Base-by-base conservation (phyloP, 2,329 filamentous ascomycete species). In the Phoma sp. region DNA sequence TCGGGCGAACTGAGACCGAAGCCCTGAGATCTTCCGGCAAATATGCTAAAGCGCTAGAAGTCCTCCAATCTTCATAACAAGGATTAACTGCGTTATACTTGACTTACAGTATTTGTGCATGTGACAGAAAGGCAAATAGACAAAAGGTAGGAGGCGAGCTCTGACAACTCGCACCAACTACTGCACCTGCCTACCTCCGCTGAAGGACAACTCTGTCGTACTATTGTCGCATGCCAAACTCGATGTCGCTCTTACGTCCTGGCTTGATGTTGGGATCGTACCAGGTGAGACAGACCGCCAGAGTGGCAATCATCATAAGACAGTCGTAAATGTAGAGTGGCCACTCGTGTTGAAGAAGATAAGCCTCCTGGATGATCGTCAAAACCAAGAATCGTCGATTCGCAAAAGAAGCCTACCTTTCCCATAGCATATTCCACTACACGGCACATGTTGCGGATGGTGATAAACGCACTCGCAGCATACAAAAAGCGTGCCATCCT, bases 401-500 rank as follows among this genome's bases (percentile, higher is more conserved):
- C 14, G 18, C 9, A 13, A 14, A 42, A 53, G 6, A 23, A 30
- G 8, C 53, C 46, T 60, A 64, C 64, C 53, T 61, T 61, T n/a
- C 67, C 68, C 61, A 68, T 61, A 1, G 57, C 54, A 52, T 82
- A 83, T 61, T 83, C 81, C 4, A 82, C 56, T 1, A 80, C 74
- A 6, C 80, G 73, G 46, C 82, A 80, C 18, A 80, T 57, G 43
- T 76, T 79, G 37, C 81, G 68, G 4, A 81, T 64, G 14, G 80
- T 69, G 47, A 83, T 82, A 6, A 81, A 60, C 0, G 58, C 48
- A 59, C 74, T 69, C 33, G 69, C 74, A 58, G 71, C 35, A 62
- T 78, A 79, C 14, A 79, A 64, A 51, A 75, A 71, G 11, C 44
- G 41, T 0, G 79, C 64, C 32, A 69, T 65, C 44, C 61, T 63